Evolutionary conservation across 305 asterid species (phyloP).

Genomic region (Coffea humblotiana): DNA sequence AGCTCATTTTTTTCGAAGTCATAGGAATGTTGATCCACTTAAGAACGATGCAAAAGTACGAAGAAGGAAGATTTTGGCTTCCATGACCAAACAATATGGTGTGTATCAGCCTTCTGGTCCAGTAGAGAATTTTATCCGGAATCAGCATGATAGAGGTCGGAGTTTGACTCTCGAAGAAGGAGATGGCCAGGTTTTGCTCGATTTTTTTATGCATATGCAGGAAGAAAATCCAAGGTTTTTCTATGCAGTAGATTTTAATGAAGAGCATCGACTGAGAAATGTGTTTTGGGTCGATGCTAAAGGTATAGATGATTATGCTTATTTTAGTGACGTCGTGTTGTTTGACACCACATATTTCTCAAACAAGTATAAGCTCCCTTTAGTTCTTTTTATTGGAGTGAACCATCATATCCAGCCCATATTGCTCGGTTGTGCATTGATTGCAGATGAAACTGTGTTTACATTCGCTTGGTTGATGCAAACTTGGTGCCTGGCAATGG

Average conservation of each 20-base stretch:
- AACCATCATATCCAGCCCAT: conserved; percentile 82
- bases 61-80: conserved; percentile 54
- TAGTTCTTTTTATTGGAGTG: conserved; percentile 83
- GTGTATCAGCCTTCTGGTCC: conserved; percentile 53
- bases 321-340: conserved; percentile 77
- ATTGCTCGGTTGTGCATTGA: conserved; percentile 81
- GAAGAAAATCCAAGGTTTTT: conserved; percentile 77
- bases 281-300: conserved; percentile 96
- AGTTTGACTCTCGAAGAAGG: conserved; percentile 78
- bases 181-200: conserved; percentile 69
- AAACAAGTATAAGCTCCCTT: conserved; percentile 70
- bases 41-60: conserved; percentile 50
- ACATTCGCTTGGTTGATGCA: conserved; percentile 80
- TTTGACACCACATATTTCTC: conserved; percentile 65
- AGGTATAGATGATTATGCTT: conserved; percentile 66
- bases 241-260: conserved; percentile 78
- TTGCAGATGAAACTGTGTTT: conserved; percentile 75
- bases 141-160: conserved; percentile 82
- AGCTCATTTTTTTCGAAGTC: conserved; percentile 83
- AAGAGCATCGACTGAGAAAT: conserved; percentile 80
- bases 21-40: conserved; percentile 52
- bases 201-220: conserved; percentile 68
- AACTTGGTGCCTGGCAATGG: conserved; percentile 85
- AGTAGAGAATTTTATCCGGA: conserved; percentile 53
- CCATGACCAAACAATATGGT: conserved; percentile 47